These are phyloP conservation scores for Astragalus glycyphyllos DNA, from an alignment of 306 rosid species.

Conservation along the genomic window DNA sequence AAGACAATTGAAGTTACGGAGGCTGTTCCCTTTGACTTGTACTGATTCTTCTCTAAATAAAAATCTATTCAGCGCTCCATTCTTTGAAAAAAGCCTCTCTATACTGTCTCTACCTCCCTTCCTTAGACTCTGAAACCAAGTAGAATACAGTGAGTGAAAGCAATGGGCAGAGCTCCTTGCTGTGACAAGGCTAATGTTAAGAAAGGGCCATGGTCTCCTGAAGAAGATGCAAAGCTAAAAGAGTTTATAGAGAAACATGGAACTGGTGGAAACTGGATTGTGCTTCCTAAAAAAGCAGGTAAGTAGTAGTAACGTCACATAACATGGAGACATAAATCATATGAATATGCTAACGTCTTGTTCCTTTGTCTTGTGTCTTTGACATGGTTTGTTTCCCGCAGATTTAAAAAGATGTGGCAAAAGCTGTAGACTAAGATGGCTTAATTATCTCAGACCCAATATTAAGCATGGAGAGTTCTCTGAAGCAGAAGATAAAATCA, in stretches of 20 bases:
- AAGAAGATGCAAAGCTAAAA: slow-evolving; percentile 85
- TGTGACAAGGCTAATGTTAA: slow-evolving; percentile 94
- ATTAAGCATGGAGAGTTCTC: slow-evolving; percentile 92
- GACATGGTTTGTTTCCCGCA: slow-evolving; percentile 37
- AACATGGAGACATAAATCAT: background rate
- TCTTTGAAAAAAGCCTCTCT: slow-evolving; percentile 26
- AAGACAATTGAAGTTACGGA: slow-evolving; percentile 52
- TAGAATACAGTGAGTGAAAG: background rate
- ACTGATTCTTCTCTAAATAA: slow-evolving; percentile 49
- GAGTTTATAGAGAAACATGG: slow-evolving; percentile 74
- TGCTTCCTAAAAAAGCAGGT: slow-evolving; percentile 91
- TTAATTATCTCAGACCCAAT: slow-evolving; percentile 92
- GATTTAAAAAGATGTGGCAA: slow-evolving; percentile 95
- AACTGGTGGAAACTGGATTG: slow-evolving; percentile 95
- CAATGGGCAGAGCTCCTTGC: slow-evolving; percentile 96
- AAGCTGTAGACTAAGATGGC: slow-evolving; percentile 96
- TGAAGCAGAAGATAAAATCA: slow-evolving; percentile 79
- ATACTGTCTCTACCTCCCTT: background rate
- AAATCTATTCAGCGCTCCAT: slow-evolving; percentile 29
- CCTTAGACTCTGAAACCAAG: background rate
- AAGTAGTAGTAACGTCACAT: background rate
- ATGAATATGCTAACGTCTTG: background rate
- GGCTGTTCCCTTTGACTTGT: slow-evolving; percentile 69
- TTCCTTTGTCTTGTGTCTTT: slow-evolving; percentile 7
- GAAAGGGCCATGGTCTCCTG: slow-evolving; percentile 98